Base-by-base conservation (phyloP, 345 rosid genomes). In the Hevea brasiliensis region DNA sequence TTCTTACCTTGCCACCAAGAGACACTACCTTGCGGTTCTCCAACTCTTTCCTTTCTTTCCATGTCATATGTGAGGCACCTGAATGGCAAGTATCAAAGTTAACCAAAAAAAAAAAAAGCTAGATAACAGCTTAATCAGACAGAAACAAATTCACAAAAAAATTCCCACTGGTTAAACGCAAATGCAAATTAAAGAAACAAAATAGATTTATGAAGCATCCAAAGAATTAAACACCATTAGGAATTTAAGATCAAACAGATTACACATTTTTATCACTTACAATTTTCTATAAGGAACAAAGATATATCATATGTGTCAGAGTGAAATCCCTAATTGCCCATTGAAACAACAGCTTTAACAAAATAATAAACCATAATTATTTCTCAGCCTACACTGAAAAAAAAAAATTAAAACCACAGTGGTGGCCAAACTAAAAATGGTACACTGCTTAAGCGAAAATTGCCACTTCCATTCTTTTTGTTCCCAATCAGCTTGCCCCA, bases 11-110 rank as follows among this genome's bases (percentile, higher is more conserved):
- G 27, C 98, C 96, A 77, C 98, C 98, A 45, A 94, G 85, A 70
- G 78, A 70, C 70, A 81, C 84, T 20, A 85, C 91, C 80, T 77
- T 89, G 83, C 80, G 68, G 64, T 87, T 88, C 86, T 92, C 96
- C 41, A 90, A 57, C 56, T 90, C 90, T 75, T 94, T 91, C 84
- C 81, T 90, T 77, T 92, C 94, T 66, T 94, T 92, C 98, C 97
- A 94, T 71, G 97, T 84, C 89, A 83, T 85, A 70, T 81, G 80
- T 0, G 92, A 82, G 8, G 81, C 74, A 61, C 85, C 97, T 89
- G 72, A 70, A 57, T 45, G 35, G 37, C 23, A 62, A 79, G 51
- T 1, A 24, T 47, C 26, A 59, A 59, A 57, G 56, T 61, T 32
- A 77, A 54, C 35, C n/a, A n/a, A n/a, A n/a, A n/a, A n/a, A n/a